Conservation (phyloP, 495 filamentous ascomycete genomes). For the Aspergillus indologenus region DNA sequence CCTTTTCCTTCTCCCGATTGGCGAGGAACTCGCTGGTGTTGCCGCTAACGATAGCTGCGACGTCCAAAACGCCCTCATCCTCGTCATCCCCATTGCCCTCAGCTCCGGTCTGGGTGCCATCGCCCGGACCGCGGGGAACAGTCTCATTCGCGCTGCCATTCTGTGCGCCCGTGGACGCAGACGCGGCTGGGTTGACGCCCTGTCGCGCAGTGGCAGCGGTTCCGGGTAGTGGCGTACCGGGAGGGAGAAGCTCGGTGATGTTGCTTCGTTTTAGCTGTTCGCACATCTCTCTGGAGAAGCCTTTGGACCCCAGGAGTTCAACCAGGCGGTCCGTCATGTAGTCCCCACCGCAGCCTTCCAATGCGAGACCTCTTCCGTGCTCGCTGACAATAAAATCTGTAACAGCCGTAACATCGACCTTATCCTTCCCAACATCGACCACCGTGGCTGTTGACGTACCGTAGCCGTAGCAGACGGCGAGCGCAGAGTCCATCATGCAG, state of each 20-base stretch:
- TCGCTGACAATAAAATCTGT: constrained; percentile 69
- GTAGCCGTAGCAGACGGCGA: constrained; percentile 81
- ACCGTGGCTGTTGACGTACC: constrained; percentile 73
- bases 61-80: constrained; percentile 86
- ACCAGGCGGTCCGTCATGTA: constrained; percentile 76
- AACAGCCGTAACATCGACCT: constrained; percentile 87
- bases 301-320: constrained; percentile 63
- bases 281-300: constrained; percentile 82
- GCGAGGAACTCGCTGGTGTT: constrained; percentile 90
- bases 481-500: constrained; percentile 76
- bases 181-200: constrained; percentile 58
- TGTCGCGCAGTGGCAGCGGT: constrained; percentile 45
- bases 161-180: constrained; percentile 51
- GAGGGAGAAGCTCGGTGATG: constrained; percentile 83
- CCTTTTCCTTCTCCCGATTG: constrained; percentile 87
- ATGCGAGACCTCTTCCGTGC: constrained; percentile 55
- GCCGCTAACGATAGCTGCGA: constrained; percentile 91
- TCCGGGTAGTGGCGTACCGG: constrained; percentile 57
- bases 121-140: constrained; percentile 50
- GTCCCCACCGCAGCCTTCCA: constrained; percentile 79
- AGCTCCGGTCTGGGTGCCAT: constrained; percentile 45
- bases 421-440: constrained; percentile 84
- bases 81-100: constrained; percentile 49
- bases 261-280: constrained; percentile 89
- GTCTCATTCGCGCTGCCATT: constrained; percentile 32